Evolutionary conservation across 2,329 filamentous ascomycete species (phyloP).

Genomic region (Coleophoma crateriformis): DNA sequence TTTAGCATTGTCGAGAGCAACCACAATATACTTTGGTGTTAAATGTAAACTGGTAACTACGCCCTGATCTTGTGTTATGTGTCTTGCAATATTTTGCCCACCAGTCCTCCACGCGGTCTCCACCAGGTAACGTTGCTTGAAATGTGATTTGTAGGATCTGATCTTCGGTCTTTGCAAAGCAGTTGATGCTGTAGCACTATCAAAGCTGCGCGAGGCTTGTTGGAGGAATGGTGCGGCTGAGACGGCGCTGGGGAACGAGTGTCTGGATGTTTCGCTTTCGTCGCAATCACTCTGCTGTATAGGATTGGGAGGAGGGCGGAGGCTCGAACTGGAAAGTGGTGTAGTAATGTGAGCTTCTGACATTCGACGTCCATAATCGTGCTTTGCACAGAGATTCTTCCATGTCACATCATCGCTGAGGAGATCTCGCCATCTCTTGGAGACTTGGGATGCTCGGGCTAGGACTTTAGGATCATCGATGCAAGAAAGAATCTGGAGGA

Average conservation of each 20-base stretch:
- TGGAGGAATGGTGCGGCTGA: conserved; percentile 28
- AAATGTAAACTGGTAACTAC: conserved; percentile 95
- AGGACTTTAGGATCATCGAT: conserved; percentile 95
- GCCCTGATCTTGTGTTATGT: conserved; percentile 93
- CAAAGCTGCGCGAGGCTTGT: conserved; percentile 43
- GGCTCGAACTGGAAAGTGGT: conserved; percentile 9
- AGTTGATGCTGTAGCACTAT: conserved; percentile 37
- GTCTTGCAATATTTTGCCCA: conserved; percentile 74
- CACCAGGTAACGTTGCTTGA: conserved; percentile 95
- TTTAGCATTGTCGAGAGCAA: conserved; percentile 95
- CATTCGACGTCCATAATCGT: conserved; percentile 68
- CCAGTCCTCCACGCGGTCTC: conserved; percentile 95
- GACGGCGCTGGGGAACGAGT: conserved; percentile 39
- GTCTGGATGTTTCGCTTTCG: conserved; percentile 16
- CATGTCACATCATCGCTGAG: conserved; percentile 96
- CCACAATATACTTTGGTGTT: conserved; percentile 93
- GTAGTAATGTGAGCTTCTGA: conserved; percentile 29
- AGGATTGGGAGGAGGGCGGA: conserved; percentile 22
- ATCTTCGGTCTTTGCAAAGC: conserved; percentile 52
- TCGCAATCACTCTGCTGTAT: conserved; percentile 12
- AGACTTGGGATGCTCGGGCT: conserved; percentile 93
- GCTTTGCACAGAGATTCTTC: conserved; percentile 95
- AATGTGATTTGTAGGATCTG: conserved; percentile 89
- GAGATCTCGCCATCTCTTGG: conserved; percentile 85
- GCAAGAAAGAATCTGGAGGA: conserved; percentile 76